phyloP scores from a whole-genome alignment of 2,329 filamentous ascomycete genomes.

The Pseudocercospora cruenta region DNA sequence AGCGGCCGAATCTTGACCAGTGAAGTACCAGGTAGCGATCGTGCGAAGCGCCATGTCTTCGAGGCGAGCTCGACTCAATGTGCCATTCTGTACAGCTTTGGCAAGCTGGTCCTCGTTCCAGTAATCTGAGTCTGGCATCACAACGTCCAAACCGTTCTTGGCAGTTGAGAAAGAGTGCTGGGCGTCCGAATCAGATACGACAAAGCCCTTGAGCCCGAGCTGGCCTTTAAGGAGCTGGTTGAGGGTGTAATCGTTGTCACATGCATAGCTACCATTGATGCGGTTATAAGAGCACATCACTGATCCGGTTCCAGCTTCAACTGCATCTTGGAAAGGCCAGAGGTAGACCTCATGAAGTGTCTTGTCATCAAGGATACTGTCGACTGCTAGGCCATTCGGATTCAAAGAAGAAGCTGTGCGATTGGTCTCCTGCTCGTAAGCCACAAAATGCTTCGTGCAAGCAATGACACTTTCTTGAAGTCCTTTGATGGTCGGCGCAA shows the following conservation, averaged over 20 bases:
- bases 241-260: slow-evolving; percentile 63
- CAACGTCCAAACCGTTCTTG: slow-evolving; percentile 33
- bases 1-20: slow-evolving; percentile 8
- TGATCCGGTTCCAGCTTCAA: slow-evolving; percentile 50
- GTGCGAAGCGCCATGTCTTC: slow-evolving; percentile 38
- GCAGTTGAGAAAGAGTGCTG: slow-evolving; percentile 32
- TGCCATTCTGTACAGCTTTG: slow-evolving; percentile 38
- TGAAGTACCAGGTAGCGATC: slow-evolving; percentile 32
- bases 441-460: slow-evolving; percentile 37
- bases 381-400: background rate
- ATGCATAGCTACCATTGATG: slow-evolving; percentile 70
- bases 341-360: slow-evolving; percentile 51
- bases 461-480: slow-evolving; percentile 45
- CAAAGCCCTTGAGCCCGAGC: slow-evolving; percentile 39
- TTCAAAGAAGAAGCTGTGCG: slow-evolving; percentile 3
- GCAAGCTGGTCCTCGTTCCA: slow-evolving; percentile 28
- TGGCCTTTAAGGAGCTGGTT: slow-evolving; percentile 69
- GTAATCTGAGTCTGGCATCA: slow-evolving; percentile 32
- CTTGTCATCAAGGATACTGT: slow-evolving; percentile 56
- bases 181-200: slow-evolving; percentile 54
- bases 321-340: slow-evolving; percentile 54
- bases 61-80: slow-evolving; percentile 31
- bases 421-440: slow-evolving; percentile 31
- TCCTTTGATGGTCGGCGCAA: slow-evolving; percentile 31
- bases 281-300: slow-evolving; percentile 76